Base-by-base conservation (phyloP, 371 early-diverging fungal species). In the Saksenaea vasiformis region DNA sequence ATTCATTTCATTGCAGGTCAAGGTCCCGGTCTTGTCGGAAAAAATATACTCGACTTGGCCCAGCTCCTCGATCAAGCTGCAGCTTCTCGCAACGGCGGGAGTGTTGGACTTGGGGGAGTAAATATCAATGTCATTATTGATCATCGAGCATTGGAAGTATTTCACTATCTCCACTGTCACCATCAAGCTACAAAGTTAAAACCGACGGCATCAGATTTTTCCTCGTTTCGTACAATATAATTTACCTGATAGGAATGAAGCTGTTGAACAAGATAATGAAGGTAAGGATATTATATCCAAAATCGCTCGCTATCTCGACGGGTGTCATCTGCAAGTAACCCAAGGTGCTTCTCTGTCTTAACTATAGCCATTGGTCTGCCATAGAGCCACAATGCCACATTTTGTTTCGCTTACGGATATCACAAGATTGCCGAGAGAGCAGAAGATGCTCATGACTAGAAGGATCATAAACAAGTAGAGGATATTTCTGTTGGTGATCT, bases 11-110 rank as follows among this genome's bases (percentile, higher is more conserved):
- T 90, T 90, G 55, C 88, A 82, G 0, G 90, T 90, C 54, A 90
- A 66, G 1, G 90, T 90, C 1, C 90, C 90, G 0, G 90, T 99
- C 81, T 99, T 99, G 78, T 99, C 99, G 39, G 95, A 92, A 60
- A 99, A 93, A 47, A 99, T 88, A 74, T 94, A 96, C 56, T 94
- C 93, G 63, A 98, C 91, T 72, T 91, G 90, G 8, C 96, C 98
- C 13, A 95, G 78, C 64, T 96, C 96, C 73, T 96, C 96, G 62
- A 90, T 87, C 28, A 94, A 74, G 31, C 87, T 88, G 14, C 89
- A 87, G 34, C 92, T 93, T 31, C 91, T 83, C 1, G 90, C 90
- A 60, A 79, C 79, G 1, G 91, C 92, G 5, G 88, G 83, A 10
- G 87, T 84, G 59, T 90, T 84, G 1, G 84, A 77, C 15, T 68